Percentiles rank a stretch among this genome's conserved stretches.
Evolutionary conservation across 2,329 filamentous ascomycete species (phyloP).

Genomic region (Penicillium occitanis): DNA sequence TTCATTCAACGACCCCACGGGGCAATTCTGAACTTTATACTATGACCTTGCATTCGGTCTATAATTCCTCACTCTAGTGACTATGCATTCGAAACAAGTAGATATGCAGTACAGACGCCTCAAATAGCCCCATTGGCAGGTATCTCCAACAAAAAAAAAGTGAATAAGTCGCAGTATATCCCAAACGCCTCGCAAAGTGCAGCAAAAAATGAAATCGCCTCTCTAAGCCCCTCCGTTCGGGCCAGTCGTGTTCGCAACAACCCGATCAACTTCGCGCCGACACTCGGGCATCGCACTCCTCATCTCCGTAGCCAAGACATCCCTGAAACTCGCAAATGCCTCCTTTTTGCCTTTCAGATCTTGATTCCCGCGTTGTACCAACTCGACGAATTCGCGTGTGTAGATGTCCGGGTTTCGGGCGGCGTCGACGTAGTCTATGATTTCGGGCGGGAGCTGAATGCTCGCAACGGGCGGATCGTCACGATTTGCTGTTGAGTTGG

Average conservation of each 20-base stretch:
- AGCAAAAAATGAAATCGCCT: not conserved
- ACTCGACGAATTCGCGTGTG: slow-evolving; percentile 64
- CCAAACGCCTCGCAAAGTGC: slow-evolving; percentile 7
- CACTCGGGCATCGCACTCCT: slow-evolving; percentile 59
- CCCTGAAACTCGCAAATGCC: slow-evolving; percentile 59
- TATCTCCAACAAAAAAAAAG: not conserved
- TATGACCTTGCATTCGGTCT: not conserved
- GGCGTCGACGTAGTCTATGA: slow-evolving; percentile 62
- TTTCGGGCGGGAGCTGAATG: slow-evolving; percentile 59
- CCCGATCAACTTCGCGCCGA: slow-evolving; percentile 52
- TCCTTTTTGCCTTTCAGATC: slow-evolving; percentile 61
- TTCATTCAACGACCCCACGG: not conserved
- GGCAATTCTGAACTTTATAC: not conserved
- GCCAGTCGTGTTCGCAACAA: slow-evolving; percentile 43
- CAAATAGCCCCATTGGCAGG: not conserved
- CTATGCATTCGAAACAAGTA: not conserved
- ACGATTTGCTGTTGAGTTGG: not conserved
- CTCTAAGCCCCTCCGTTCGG: not conserved
- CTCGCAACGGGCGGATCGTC: slow-evolving; percentile 45
- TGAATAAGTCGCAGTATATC: not conserved
- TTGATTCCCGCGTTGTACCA: slow-evolving; percentile 62
- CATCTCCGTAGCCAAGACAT: slow-evolving; percentile 60
- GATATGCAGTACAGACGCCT: not conserved
- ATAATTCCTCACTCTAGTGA: not conserved
- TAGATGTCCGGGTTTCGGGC: slow-evolving; percentile 67